Evolutionary conservation across 805 yeast genomes (phyloP), one percentile per base, ranked within the genome.

Genomic region (Blastobotrys peoriensis): DNA sequence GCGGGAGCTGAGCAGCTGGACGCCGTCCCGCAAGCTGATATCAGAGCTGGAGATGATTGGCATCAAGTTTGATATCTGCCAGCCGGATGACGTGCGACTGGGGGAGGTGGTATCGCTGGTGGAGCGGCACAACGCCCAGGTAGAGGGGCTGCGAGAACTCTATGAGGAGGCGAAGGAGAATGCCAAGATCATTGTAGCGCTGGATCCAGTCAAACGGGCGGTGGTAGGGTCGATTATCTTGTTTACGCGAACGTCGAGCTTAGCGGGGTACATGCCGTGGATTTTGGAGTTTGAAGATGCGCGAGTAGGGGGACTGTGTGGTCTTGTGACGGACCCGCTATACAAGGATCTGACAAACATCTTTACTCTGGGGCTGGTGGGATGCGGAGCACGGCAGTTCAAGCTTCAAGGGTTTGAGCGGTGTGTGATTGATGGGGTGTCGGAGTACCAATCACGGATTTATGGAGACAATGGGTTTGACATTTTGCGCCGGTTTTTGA

Each of bases 41-140:
- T 62, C 73, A 41, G 79, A 75, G 49, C 65, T 78, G 49, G 75
- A 73, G 64, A 73, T 76, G 45, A 75, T 76, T 33, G 81, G 81
- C 2, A 73, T 78, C 10, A 62, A 76, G 49, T 77, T 78, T 58
- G 80, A 76, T 52, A 66, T 77, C n/a, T 72, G 79, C 52, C 65
- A 61, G 47, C 36, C 43, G 15, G 51, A 56, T 27, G 52, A 56
- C 34, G 52, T 45, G 36, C 48, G 56, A 35, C 41, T 50, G 45
- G 38, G 62, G 3, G 70, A 71, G 49, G 60, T 76, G 35, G 56
- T 69, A 50, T 59, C 62, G n/a, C 56, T 75, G n/a, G 61, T 75
- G 4, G 54, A 61, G 27, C 51, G 60, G 15, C 44, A 58, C 30
- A 54, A 56, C 43, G 25, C 36, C 3, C 50, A 50, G 17, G 45